Base-by-base conservation (phyloP, 257 asterid species). In the Buddleja alternifolia region DNA sequence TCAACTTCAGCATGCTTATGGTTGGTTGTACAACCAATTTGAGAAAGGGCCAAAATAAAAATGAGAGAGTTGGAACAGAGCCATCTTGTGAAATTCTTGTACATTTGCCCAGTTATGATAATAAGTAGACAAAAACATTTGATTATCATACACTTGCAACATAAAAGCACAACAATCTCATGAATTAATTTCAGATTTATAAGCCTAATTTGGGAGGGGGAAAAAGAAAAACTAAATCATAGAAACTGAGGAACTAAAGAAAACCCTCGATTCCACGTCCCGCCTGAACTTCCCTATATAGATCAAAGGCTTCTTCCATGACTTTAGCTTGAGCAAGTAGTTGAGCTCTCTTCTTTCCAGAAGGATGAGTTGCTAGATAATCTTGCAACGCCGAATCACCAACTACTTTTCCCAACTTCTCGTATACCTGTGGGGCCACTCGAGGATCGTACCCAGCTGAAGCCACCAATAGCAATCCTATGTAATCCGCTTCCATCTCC, bases 401-500 rank as follows among this genome's bases (percentile, higher is more conserved):
- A 0, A 67, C 78, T 0, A 92, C 73, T 75, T 72, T 76, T 15
- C 87, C 96, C 78, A 92, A 61, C 81, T 90, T 92, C 87, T 92
- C 90, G 15, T 88, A 90, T 8, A 92, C 96, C 61, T 75, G 82
- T 6, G 98, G 98, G 54, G 97, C 97, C 72, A 82, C 84, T 16
- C 97, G 86, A 10, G 98, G 98, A 62, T 92, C 94, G 15, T 88
- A 92, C 0, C 97, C 96, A 17, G 97, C 93, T 2, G 98, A 90
- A 14, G 98, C 97, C 34, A 86, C 45, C 23, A 90, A 63, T 10
- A 92, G 85, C 44, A 92, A 21, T 17, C 98, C 97, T 0, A 92
- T 88, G 78, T 92, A 86, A 75, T 92, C 98, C 45, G 97, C 98
- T 72, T 90, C 98, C 88, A 92, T 88, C 85, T 92, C 97, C 97